These are phyloP conservation scores for Ascochyta koolunga DNA, from an alignment of 2,329 filamentous ascomycete genomes.

Conservation along the genomic window DNA sequence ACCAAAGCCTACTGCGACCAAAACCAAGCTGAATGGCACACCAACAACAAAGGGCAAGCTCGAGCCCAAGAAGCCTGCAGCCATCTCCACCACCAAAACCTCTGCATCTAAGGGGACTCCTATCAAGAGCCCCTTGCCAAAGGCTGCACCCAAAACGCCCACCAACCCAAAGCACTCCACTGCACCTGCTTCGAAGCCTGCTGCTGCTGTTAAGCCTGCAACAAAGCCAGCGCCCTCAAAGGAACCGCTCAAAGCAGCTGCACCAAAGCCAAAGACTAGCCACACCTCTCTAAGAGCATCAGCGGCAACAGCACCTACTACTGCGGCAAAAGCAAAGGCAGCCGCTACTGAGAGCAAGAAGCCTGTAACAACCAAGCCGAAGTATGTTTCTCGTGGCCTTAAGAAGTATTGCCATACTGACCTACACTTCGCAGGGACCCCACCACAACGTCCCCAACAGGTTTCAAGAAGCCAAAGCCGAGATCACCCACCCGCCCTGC, in stretches of 20 bases:
- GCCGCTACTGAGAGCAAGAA: slow-evolving; percentile 33
- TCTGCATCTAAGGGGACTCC: slow-evolving; percentile 31
- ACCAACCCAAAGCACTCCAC: slow-evolving; percentile 32
- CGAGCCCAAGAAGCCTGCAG: slow-evolving; percentile 39
- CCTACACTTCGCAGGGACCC: slow-evolving; percentile 12
- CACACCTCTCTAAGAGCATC: slow-evolving; percentile 36
- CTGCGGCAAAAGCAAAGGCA: slow-evolving; percentile 32
- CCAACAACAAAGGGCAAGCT: slow-evolving; percentile 29
- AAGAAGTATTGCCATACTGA: background rate
- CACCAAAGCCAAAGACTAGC: slow-evolving; percentile 35
- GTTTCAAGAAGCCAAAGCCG: slow-evolving; percentile 48
- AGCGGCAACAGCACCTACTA: slow-evolving; percentile 28
- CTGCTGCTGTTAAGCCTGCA: slow-evolving; percentile 18
- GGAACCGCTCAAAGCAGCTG: slow-evolving; percentile 27
- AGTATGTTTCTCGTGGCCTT: slow-evolving; percentile 11
- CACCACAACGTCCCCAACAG: slow-evolving; percentile 29
- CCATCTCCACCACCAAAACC: slow-evolving; percentile 42
- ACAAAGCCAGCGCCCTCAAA: slow-evolving; percentile 30
- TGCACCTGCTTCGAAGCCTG: slow-evolving; percentile 24
- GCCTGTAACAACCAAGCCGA: slow-evolving; percentile 22
- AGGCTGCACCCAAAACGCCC: slow-evolving; percentile 37
- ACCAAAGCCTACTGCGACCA: slow-evolving; percentile 22
- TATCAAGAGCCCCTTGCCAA: slow-evolving; percentile 43
- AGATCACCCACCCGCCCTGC: slow-evolving; percentile 73
- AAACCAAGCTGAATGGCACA: slow-evolving; percentile 26